Base-by-base conservation (phyloP, 2,329 filamentous ascomycete genomes). In the Trichoderma harzianum region DNA sequence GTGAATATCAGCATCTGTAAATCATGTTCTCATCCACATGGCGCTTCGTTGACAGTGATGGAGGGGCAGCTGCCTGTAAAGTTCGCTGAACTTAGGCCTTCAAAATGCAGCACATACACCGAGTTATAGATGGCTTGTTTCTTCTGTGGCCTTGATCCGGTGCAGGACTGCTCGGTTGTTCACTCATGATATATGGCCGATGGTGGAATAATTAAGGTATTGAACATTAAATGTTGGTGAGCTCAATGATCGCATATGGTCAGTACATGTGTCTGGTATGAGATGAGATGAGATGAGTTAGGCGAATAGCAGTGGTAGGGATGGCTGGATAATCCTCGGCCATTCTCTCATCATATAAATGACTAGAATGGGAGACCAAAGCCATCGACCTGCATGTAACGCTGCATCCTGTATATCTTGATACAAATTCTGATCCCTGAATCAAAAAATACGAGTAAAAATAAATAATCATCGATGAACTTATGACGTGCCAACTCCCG, bases 121-220 rank as follows among this genome's bases (percentile, higher is more conserved):
- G 81, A 18, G 80, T 79, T 6, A 80, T 75, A 5, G 76, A 77
- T 1, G 82, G 82, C 60, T 78, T 78, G 58, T 78, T 80, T 24
- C 78, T 73, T 36, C 65, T 72, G 65, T 79, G 78, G 63, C 69
- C 72, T 16, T 79, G 78, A 32, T 58, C 72, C 5, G 53, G 36
- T 28, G 69, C 34, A 18, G 53, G 57, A 12, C 26, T 34, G 18
- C 36, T 57, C 36, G n/a, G 61, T 28, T n/a, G 72, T 57, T 71
- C 61, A 32, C 72, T 73, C 72, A 72, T 72, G 47, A 51, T 72
- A n/a, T 11, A 14, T 28, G 32, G 21, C 34, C 61, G 30, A 53
- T 24, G 47, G 5, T 14, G 47, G 11, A 53, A 24, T 53, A 53
- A 7, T 53, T 18, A 43, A n/a, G 39, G 7, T 53, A 53, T 24